Evolutionary conservation across 1,284 basidiomycete genomes (phyloP).

Genomic region (Ustilago trichophora): DNA sequence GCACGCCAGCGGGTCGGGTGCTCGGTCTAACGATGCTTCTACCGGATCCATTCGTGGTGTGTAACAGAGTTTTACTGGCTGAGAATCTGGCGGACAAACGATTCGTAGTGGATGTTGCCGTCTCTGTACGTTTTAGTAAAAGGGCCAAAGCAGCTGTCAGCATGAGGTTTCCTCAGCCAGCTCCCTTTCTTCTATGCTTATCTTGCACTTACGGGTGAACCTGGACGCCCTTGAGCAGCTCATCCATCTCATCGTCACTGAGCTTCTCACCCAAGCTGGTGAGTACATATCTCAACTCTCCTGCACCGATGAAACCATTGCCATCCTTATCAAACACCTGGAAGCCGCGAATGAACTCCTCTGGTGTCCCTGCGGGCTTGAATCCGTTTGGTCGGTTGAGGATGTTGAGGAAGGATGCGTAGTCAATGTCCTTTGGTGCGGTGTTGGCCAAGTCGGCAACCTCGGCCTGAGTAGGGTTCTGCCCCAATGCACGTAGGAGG

Average conservation of each 20-base stretch:
- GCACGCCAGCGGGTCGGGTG: too few relatives aligned
- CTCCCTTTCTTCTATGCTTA: too few relatives aligned
- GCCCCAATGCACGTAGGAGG: conserved; percentile 89
- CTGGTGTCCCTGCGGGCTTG: conserved; percentile 77
- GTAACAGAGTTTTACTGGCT: conserved; percentile 51
- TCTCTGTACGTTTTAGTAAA: conserved; percentile 80
- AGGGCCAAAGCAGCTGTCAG: too few relatives aligned
- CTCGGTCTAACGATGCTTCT: too few relatives aligned
- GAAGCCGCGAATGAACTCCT: conserved; percentile 99
- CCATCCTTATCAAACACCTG: conserved; percentile 99
- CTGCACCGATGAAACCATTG: conserved; percentile 93
- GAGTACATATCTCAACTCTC: conserved; percentile 89
- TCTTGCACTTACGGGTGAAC: conserved; percentile 80
- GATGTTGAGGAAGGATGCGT: conserved; percentile 79
- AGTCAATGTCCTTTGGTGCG: conserved; percentile 79
- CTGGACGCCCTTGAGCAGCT: conserved; percentile 92
- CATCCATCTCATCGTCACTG: conserved; percentile 96
- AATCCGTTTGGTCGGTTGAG: conserved; percentile 94
- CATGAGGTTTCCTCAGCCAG: not conserved
- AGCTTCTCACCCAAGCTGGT: conserved; percentile 98
- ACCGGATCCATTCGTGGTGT: too few relatives aligned
- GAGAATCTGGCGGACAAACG: conserved; percentile 89
- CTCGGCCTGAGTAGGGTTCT: conserved; percentile 98
- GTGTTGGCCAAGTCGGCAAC: conserved; percentile 81
- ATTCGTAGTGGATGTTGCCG: conserved; percentile 97